Evolutionary conservation across 1,284 basidiomycete genomes (phyloP), one percentile per base, ranked within the genome.

Genomic region (Puccinia novopanici): DNA sequence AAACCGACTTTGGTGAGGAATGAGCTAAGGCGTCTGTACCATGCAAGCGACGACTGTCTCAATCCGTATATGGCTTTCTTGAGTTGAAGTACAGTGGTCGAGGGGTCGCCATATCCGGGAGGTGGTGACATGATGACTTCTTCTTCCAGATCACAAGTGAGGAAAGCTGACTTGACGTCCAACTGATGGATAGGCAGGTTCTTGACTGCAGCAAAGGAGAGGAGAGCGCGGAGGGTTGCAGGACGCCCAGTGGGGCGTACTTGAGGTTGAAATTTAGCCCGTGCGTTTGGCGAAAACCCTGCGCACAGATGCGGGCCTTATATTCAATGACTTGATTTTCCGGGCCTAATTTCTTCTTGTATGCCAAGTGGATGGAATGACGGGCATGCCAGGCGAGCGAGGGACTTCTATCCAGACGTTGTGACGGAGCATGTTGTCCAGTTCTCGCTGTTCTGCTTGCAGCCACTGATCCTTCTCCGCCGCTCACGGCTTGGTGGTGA

Each of bases 181-280:
- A 82, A 67, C 19, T 75, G 73, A 10, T 61, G 67, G 22, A 76
- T 17, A 0, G 9, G 5, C 10, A 48, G 72, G 4, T 50, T 45
- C 0, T 65, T 40, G 0, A n/a, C 2, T 12, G 77, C 81, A 24
- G 82, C 81, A 9, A 81, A 34, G 1, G 75, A 63, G 22, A 75
- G 61, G 37, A 83, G n/a, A 0, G 86, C 55, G 0, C 86, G 84
- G 37, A 87, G 84, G 0, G 87, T 87, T 57, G 86, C 83, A 76
- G 50, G 48, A 34, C 37, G 3, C 57, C 57, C 30, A n/a, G 22
- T 30, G 57, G 57, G 13, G 57, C 30, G 30, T 61, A 61, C 6
- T 34, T 61, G 1, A 12, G 24, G 2, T 61, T 12, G 15, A 61
- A 61, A n/a, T 61, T 37, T 3, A 30, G 13, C 9, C 67, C 67